phyloP scores from a whole-genome alignment of 805 yeast species.

The Zygosaccharomyces bisporus region DNA sequence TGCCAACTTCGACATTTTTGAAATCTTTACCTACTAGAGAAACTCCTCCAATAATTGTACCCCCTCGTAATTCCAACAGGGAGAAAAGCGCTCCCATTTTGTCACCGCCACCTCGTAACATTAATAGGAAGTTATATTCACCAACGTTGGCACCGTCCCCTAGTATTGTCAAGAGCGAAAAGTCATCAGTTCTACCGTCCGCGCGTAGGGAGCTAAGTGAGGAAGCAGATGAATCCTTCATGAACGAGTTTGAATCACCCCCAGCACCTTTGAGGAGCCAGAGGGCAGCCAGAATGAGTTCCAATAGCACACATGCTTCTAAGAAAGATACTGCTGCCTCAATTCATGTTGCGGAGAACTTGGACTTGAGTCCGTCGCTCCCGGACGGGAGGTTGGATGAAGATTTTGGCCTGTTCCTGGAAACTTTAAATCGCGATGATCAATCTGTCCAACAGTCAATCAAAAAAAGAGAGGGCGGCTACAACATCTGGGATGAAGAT shows the following conservation, averaged over 20 bases:
- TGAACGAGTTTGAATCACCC: conserved; percentile 2
- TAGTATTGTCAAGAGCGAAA: not conserved
- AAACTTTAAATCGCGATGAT: conserved; percentile 15
- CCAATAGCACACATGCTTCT: not conserved
- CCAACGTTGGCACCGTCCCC: conserved; percentile 1
- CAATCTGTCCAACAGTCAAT: conserved; percentile 11
- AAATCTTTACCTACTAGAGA: not conserved
- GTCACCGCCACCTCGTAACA: conserved; percentile 3
- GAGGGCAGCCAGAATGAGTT: not conserved
- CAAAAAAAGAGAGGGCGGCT: conserved; percentile 2
- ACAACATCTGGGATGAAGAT: conserved; percentile 19
- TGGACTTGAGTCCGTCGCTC: conserved; percentile 10
- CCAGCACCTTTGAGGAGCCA: conserved; percentile 1
- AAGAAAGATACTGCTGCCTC: not conserved
- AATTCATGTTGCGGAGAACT: not conserved
- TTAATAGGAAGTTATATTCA: not conserved
- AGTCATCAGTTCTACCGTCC: not conserved
- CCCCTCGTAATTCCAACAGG: conserved; percentile 1
- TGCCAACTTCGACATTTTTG: not conserved
- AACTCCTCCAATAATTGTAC: not conserved
- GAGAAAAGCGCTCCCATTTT: not conserved
- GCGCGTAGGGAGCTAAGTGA: not conserved
- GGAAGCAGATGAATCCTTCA: not conserved
- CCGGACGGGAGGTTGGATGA: conserved; percentile 18
- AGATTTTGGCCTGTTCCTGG: conserved; percentile 18